These are phyloP conservation scores for Sanghuangporus sanghuang DNA, from an alignment of 1,284 basidiomycete species.

Conservation along the genomic window DNA sequence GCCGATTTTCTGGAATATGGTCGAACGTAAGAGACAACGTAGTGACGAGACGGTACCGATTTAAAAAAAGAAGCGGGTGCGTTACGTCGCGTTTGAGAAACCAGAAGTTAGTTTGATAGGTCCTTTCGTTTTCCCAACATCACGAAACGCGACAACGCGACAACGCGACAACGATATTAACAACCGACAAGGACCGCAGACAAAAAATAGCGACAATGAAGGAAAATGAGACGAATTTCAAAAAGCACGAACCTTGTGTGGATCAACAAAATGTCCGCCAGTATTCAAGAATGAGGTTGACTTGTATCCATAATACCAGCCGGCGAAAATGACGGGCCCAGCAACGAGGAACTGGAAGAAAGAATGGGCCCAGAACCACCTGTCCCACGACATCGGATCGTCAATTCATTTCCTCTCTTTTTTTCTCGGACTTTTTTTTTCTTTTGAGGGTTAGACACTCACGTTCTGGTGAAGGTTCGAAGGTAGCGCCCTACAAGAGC, in stretches of 20 bases:
- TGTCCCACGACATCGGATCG: slow-evolving; percentile 18
- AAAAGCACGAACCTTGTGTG: slow-evolving; percentile 33
- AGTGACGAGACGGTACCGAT: too few relatives aligned
- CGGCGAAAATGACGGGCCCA: slow-evolving; percentile 45
- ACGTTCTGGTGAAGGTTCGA: slow-evolving; percentile 44
- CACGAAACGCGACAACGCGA: background rate
- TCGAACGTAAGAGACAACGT: too few relatives aligned
- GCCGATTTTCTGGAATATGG: slow-evolving; percentile 40
- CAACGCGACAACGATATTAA: background rate
- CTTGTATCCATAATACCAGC: slow-evolving; percentile 38
- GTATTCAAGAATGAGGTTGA: slow-evolving; percentile 28
- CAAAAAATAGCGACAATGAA: background rate
- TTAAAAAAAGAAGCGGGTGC: background rate
- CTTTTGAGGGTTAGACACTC: slow-evolving; percentile 16
- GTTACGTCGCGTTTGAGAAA: background rate
- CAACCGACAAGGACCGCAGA: background rate
- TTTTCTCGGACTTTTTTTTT: background rate
- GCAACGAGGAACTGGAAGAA: slow-evolving; percentile 41
- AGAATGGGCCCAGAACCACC: slow-evolving; percentile 54
- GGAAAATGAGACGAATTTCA: background rate
- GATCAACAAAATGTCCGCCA: slow-evolving; percentile 31
- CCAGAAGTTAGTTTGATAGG: too few relatives aligned
- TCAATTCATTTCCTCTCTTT: background rate
- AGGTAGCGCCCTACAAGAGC: slow-evolving; percentile 51
- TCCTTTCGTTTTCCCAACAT: background rate